Conservation (phyloP, 2,329 filamentous ascomycete genomes). For the Chlorencoelia australis region DNA sequence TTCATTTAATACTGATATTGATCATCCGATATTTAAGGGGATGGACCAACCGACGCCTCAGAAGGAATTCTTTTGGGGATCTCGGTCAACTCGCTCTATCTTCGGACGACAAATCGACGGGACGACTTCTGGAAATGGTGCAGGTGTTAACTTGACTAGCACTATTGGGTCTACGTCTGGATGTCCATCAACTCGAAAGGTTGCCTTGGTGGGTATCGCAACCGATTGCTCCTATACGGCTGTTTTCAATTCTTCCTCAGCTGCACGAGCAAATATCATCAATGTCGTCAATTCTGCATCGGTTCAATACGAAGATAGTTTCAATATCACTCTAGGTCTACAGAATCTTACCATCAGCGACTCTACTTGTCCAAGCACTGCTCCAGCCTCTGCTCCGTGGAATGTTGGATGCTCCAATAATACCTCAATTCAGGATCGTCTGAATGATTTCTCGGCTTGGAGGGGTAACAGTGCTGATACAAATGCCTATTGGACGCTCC, state of each 20-base stretch:
- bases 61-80: constrained; percentile 44
- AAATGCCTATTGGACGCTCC: constrained; percentile 88
- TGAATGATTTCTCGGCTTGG: constrained; percentile 86
- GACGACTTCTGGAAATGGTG: constrained; percentile 62
- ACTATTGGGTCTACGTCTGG: constrained; percentile 77
- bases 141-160: constrained; percentile 64
- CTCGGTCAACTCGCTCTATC: constrained; percentile 53
- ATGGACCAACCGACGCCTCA: constrained; percentile 29
- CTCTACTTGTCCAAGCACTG: constrained; percentile 59
- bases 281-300: constrained; percentile 78
- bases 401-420: constrained; percentile 63
- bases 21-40: constrained; percentile 53
- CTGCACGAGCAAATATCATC: constrained; percentile 69
- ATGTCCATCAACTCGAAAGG: constrained; percentile 81
- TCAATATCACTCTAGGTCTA: constrained; percentile 90
- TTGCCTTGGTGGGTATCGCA: constrained; percentile 83
- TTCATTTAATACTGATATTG: constrained; percentile 63
- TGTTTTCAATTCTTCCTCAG: constrained; percentile 54
- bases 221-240: constrained; percentile 85
- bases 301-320: constrained; percentile 75
- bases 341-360: constrained; percentile 75
- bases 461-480: constrained; percentile 64
- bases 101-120: constrained; percentile 68
- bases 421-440: constrained; percentile 60
- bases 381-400: constrained; percentile 64